These are phyloP conservation scores for Verticillium longisporum DNA, from an alignment of 2,329 filamentous ascomycete species.

Conservation along the genomic window DNA sequence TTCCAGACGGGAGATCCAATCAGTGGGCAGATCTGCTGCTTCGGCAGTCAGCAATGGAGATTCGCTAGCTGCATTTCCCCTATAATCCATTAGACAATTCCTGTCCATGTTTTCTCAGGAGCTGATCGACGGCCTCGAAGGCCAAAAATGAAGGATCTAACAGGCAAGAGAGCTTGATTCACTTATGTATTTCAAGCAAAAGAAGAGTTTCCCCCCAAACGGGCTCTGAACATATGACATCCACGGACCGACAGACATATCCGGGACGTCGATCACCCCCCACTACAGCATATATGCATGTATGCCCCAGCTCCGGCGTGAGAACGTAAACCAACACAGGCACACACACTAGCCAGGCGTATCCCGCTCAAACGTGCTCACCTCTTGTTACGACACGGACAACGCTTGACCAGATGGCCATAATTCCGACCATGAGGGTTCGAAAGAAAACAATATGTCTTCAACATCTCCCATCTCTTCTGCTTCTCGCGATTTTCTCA, in stretches of 20 bases:
- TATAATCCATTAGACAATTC: no score
- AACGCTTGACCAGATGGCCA: background rate
- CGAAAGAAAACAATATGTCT: background rate
- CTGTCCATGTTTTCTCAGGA: no score
- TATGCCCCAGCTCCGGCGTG: background rate
- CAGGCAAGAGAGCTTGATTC: no score
- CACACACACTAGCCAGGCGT: background rate
- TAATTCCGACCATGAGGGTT: background rate
- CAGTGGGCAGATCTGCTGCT: background rate
- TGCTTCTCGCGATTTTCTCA: background rate
- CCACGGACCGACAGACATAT: no score
- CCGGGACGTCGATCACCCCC: no score
- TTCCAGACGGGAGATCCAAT: background rate
- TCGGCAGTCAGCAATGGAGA: no score
- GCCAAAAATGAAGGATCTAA: no score
- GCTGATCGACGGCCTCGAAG: no score
- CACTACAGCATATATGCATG: background rate
- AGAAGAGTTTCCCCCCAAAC: no score
- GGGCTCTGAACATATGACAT: no score
- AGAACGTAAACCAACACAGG: background rate
- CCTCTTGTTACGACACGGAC: background rate
- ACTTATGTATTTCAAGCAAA: no score
- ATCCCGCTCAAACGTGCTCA: constrained; percentile 5
- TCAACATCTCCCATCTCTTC: constrained; percentile 5
- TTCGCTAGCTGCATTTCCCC: background rate